Evolutionary conservation across 148 eudicot genomes (phyloP), one percentile per base, ranked within the genome.

Genomic region (Chenopodium formosanum): DNA sequence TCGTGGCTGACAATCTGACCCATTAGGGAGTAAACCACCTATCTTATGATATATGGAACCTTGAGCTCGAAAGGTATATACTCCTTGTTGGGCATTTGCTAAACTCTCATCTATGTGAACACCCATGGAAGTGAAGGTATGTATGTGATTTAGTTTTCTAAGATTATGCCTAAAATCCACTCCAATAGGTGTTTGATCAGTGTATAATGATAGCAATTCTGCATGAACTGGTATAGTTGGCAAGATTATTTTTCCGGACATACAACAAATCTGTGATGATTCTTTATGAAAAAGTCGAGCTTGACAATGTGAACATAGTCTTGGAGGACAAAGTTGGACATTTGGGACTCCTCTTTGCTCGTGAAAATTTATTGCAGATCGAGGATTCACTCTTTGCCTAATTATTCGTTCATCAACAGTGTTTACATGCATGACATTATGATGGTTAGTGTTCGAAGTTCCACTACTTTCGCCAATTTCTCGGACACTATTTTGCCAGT

Each of bases 121-220:
- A 17, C 73, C 80, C 64, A 78, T 67, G 19, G 63, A 78, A 25
- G 64, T 78, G 46, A 67, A 46, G 23, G 80, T 20, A 78, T 44
- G 66, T 25, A 67, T 25, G 46, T 48, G 74, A 48, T 78, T 66
- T 16, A 65, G 46, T 48, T 78, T 78, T 27, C 73, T 66, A 66
- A 66, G 67, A 48, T 78, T 78, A 22, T 7, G 16, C 50, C 80
- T 46, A 9, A 65, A 78, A 29, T 66, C 44, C 65, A 0, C 2
- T 66, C 25, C 25, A 66, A 3, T 47, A 17, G 37, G 44, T 78
- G 73, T 78, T 67, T 78, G 29, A 46, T 78, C 73, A 14, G 16
- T 17, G 37, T 67, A 78, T 22, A 67, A 27, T 2, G 58, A 13
- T 66, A 78, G 8, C 5, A 78, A 34, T 0, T 78, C 73, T 23